A percentile compares a stretch with the other conserved stretches of the same genome.
Evolutionary conservation across 106 monocot species (phyloP).

Genomic region (Platanthera guangdongensis): DNA sequence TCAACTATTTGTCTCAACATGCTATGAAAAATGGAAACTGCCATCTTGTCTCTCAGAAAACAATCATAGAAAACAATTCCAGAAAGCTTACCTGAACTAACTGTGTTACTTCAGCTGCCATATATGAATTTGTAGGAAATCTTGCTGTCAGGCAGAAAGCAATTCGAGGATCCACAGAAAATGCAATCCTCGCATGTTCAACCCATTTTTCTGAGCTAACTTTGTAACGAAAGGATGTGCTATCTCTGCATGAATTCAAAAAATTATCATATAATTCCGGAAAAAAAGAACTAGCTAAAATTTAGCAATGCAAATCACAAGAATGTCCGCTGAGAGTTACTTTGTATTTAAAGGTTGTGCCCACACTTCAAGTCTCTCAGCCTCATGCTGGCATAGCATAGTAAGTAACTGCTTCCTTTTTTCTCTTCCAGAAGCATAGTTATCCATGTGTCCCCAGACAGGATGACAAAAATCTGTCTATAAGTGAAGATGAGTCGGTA

Average conservation of each 20-base stretch:
- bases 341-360: conserved; percentile 86
- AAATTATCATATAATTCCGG: conserved; percentile 2
- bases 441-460: conserved; percentile 82
- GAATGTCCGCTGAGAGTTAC: conserved; percentile 23
- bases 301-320: not conserved
- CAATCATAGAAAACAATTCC: not conserved
- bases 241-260: conserved; percentile 48
- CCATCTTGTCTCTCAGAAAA: not conserved
- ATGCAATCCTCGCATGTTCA: conserved; percentile 90
- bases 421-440: conserved; percentile 63
- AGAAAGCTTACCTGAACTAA: conserved; percentile 63
- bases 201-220: conserved; percentile 84
- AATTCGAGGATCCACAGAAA: conserved; percentile 93
- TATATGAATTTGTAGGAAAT: conserved; percentile 67
- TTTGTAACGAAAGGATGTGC: conserved; percentile 53
- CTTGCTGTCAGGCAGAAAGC: conserved; percentile 54
- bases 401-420: conserved; percentile 79
- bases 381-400: conserved; percentile 92
- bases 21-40: too few species aligned
- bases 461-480: conserved; percentile 71
- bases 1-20: too few species aligned
- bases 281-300: conserved; percentile 10
- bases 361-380: conserved; percentile 98
- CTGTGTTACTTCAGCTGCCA: conserved; percentile 71
- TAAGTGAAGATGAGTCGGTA: conserved; percentile 2